phyloP scores from a whole-genome alignment of 2,329 filamentous ascomycete genomes.

The Albophoma yamanashiensis region DNA sequence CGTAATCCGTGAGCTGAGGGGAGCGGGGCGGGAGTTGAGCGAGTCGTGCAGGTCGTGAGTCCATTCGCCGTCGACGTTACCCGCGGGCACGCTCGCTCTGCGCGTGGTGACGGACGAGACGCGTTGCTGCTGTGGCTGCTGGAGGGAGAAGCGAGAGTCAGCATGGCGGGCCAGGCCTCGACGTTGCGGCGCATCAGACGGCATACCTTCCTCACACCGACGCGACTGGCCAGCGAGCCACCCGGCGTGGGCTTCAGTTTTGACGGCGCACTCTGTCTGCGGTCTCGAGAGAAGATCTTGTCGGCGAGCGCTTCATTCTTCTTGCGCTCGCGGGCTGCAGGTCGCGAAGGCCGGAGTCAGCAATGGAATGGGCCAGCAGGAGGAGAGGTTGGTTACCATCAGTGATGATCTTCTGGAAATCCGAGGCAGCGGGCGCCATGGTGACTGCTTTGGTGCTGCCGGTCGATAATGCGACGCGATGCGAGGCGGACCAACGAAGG shows the following conservation, averaged over 20 bases:
- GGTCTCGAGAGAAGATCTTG: slow-evolving; percentile 56
- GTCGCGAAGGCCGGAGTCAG: background rate
- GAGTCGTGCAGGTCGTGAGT: slow-evolving; percentile 56
- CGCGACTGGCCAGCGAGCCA: slow-evolving; percentile 58
- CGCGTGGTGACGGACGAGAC: slow-evolving; percentile 12
- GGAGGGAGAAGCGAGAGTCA: background rate
- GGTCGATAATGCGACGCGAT: background rate
- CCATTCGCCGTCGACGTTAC: slow-evolving; percentile 58
- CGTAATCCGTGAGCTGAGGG: slow-evolving; percentile 37
- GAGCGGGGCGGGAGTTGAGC: slow-evolving; percentile 23
- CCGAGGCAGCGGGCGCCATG: slow-evolving; percentile 33
- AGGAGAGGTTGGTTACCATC: slow-evolving; percentile 26
- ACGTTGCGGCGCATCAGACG: background rate
- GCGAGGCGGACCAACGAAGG: background rate
- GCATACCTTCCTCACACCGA: slow-evolving; percentile 60
- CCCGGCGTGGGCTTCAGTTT: slow-evolving; percentile 33
- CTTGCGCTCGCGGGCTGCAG: slow-evolving; percentile 53
- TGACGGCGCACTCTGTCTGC: slow-evolving; percentile 44
- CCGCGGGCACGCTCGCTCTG: slow-evolving; percentile 27
- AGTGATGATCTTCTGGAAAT: slow-evolving; percentile 46
- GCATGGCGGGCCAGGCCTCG: background rate
- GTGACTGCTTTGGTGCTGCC: slow-evolving; percentile 3
- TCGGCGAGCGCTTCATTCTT: slow-evolving; percentile 63
- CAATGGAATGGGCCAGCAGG: background rate
- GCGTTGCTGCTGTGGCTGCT: slow-evolving; percentile 13